Conservation (phyloP, 1,284 basidiomycete species). For the Trichosporon sp. region DNA sequence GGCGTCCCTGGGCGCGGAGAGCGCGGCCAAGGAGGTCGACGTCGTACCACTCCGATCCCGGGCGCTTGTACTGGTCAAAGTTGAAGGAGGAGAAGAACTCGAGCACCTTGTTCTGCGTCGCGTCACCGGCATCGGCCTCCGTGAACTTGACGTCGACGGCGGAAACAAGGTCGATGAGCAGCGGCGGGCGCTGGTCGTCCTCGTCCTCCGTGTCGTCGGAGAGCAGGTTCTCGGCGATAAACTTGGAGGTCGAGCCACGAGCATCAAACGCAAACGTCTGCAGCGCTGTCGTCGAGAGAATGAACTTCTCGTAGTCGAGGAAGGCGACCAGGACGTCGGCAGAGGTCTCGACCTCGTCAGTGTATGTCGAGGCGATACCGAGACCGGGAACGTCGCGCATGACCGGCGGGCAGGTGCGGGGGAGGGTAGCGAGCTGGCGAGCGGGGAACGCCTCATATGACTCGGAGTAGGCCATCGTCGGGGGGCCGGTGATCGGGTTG, state of each 20-base stretch:
- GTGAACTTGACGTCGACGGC: slow-evolving; percentile 85
- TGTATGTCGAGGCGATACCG: slow-evolving; percentile 68
- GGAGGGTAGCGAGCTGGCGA: slow-evolving; percentile 67
- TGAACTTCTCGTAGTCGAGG: slow-evolving; percentile 77
- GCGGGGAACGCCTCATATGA: slow-evolving; percentile 88
- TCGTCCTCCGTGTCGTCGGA: slow-evolving; percentile 61
- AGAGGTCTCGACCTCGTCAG: slow-evolving; percentile 76
- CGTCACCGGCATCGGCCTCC: slow-evolving; percentile 68
- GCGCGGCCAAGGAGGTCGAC: slow-evolving; percentile 70
- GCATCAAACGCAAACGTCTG: slow-evolving; percentile 85
- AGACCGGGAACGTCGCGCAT: slow-evolving; percentile 57
- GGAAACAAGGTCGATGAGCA: slow-evolving; percentile 83
- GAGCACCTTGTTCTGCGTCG: slow-evolving; percentile 60
- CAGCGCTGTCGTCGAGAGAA: slow-evolving; percentile 83
- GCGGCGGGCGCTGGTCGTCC: slow-evolving; percentile 72
- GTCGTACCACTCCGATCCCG: slow-evolving; percentile 74
- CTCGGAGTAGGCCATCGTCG: slow-evolving; percentile 83
- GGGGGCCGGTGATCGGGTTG: slow-evolving; percentile 78
- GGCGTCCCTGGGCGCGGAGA: slow-evolving; percentile 65
- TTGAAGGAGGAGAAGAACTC: slow-evolving; percentile 72
- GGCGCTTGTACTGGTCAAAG: slow-evolving; percentile 71
- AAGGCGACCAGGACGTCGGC: slow-evolving; percentile 74
- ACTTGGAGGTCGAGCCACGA: slow-evolving; percentile 71
- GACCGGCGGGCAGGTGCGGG: slow-evolving; percentile 61
- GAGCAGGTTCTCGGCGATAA: slow-evolving; percentile 74